Evolutionary conservation across 306 rosid genomes (phyloP), one percentile per base, ranked within the genome.

Genomic region (barrel medic (Medicago truncatula)): DNA sequence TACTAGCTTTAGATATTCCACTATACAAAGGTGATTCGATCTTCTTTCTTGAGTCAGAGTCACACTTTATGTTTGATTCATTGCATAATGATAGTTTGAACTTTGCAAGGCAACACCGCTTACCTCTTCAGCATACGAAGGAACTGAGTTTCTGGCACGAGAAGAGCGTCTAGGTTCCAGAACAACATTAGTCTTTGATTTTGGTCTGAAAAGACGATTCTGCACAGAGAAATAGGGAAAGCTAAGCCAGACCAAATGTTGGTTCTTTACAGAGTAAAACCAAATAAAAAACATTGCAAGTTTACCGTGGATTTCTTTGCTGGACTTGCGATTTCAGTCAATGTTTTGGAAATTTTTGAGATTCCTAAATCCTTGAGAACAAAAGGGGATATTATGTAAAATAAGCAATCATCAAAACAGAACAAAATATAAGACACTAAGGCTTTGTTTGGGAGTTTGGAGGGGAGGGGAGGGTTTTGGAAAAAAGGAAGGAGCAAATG

Each of bases 131-230:
- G 47, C 28, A 63, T 91, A 91, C 0, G 96, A 63, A 63, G 71
- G 38, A 75, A 82, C 82, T 18, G 86, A 64, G 41, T 84, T 85
- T 67, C 96, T 85, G 5, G 18, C 74, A 1, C 90, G 88, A 23
- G 89, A 62, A 75, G 93, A 88, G 5, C 93, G 87, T 71, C 93
- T 88, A 15, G 84, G 93, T 69, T 88, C 93, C 43, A 62, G 60
- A 4, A n/a, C 73, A 14, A 0, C 34, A 72, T 43, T 47, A 57
- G 54, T 73, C 76, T 78, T 80, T 49, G 85, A n/a, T 78, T 43
- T 86, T 16, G 21, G 77, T 53, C 77, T 86, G 23, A 81, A 80
- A 79, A 39, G 41, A 40, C 47, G 73, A 41, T 62, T 81, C 96
- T 89, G 83, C 83, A 74, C 23, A 50, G n/a, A 11, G 20, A 34